Base-by-base conservation (phyloP, 192 early-diverging fungal species). In the Rhizophagus sp. region DNA sequence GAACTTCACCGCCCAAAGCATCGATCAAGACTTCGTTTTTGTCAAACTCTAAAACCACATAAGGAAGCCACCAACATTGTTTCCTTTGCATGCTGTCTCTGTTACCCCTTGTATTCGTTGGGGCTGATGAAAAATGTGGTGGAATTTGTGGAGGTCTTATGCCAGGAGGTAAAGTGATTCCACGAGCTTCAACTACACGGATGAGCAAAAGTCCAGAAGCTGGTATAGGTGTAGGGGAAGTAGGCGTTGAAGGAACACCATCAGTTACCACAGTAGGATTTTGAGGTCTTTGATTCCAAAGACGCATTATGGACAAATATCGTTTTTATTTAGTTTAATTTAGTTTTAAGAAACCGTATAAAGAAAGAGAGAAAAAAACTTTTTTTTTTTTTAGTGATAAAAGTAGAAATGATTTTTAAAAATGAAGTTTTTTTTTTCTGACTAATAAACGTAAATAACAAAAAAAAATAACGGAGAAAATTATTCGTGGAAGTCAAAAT, bases 41-140 rank as follows among this genome's bases (percentile, higher is more conserved):
- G 87, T 98, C 96, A 76, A 97, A 96, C 85, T 96, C 96, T 22
- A 98, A 87, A 19, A 98, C 95, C 7, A 90, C 91, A 82, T 97
- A 98, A 13, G 96, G 96, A 33, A 93, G 81, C 90, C 92, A 92
- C 85, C 85, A 84, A 33, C 76, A 78, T 22, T 67, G 64, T 72
- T 89, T 88, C 70, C 90, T 85, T 34, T 85, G 85, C 15, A 89
- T 63, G 10, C 87, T 88, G 57, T 91, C 88, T 30, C 90, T 84
- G 66, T 88, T 88, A 44, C 76, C 65, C 12, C 76, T n/a, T 47
- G 76, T 78, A 39, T 10, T 61, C 30, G 62, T 61, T 61, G 62
- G 50, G 17, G 66, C 75, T 50, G 65, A 61, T 36, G 63, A 25
- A 52, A 50, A 67, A 17, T 81, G 79, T 52, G 68, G 83, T 24